Evolutionary conservation across 116 monocot species (phyloP).

Genomic region (Iris pallida): DNA sequence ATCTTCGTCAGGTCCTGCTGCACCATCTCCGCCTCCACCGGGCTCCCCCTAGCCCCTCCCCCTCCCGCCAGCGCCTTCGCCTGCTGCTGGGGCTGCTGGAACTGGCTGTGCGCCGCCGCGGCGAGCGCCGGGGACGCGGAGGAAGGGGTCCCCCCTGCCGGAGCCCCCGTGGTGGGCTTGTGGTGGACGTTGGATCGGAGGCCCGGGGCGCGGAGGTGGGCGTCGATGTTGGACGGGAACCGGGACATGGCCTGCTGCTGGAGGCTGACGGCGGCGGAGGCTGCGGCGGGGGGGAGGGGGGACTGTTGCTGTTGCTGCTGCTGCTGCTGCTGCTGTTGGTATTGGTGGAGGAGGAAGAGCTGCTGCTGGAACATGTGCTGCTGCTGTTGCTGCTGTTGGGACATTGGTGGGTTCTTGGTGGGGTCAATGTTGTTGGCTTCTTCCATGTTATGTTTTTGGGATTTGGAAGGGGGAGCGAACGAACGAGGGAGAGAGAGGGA

Average conservation of each 20-base stretch:
- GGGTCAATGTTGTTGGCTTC: neutral
- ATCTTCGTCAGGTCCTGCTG: constrained; percentile 87
- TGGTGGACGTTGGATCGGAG: constrained; percentile 49
- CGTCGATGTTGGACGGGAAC: constrained; percentile 95
- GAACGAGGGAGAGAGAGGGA: neutral
- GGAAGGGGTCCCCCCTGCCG: constrained; percentile 15
- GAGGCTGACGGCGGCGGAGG: neutral
- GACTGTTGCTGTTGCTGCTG: constrained; percentile 37
- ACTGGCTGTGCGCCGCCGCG: constrained; percentile 18
- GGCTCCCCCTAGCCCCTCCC: constrained; percentile 18
- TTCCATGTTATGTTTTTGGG: constrained; percentile 6
- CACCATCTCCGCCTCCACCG: constrained; percentile 83
- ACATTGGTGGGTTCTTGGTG: neutral
- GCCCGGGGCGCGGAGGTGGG: constrained; percentile 77
- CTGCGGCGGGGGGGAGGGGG: neutral
- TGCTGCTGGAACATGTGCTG: constrained; percentile 13
- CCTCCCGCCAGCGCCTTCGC: constrained; percentile 4
- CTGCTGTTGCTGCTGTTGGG: neutral
- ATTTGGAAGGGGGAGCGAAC: neutral
- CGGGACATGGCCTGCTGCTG: constrained; percentile 73
- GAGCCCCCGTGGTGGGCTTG: constrained; percentile 10
- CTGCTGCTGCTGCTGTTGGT: constrained; percentile 43
- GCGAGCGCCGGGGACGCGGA: constrained; percentile 5
- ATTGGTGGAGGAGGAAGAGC: constrained; percentile 26
- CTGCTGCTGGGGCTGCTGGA: constrained; percentile 20